A percentile compares a stretch with the other conserved stretches of the same genome.
Evolutionary conservation across 2,329 filamentous ascomycete species (phyloP).

Genomic region (Talaromyces sp.): DNA sequence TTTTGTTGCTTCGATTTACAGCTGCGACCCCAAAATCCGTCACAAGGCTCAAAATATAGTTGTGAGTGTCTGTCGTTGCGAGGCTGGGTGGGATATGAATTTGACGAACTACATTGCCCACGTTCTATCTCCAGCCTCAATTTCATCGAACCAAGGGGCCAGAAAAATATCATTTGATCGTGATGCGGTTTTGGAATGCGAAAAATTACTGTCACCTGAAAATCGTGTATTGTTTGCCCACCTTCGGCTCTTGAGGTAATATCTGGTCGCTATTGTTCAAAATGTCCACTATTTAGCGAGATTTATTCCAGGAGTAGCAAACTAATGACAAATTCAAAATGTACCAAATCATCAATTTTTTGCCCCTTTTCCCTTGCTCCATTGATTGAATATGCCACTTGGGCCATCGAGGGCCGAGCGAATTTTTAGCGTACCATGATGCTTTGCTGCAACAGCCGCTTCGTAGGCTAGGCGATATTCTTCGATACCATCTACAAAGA

Average conservation of each 20-base stretch:
- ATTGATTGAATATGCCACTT: background rate
- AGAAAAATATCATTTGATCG: background rate
- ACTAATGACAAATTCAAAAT: background rate
- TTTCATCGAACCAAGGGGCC: background rate
- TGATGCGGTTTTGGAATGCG: background rate
- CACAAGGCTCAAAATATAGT: slow-evolving; percentile 1
- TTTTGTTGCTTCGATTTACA: slow-evolving; percentile 1
- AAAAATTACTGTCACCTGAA: background rate
- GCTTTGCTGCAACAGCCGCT: slow-evolving; percentile 5
- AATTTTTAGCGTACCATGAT: slow-evolving; percentile 2
- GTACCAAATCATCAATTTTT: background rate
- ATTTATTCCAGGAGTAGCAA: background rate
- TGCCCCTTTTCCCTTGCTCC: background rate
- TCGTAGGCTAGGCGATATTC: slow-evolving; percentile 7
- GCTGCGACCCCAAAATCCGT: background rate
- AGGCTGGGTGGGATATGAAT: slow-evolving; percentile 1
- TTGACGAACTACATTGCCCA: slow-evolving; percentile 3
- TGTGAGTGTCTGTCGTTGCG: slow-evolving; percentile 1
- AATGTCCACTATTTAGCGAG: background rate
- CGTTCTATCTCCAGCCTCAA: background rate
- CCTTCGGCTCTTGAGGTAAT: background rate
- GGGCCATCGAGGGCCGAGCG: background rate
- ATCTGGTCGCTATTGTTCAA: background rate
- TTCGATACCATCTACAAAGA: slow-evolving; percentile 1
- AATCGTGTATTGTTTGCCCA: background rate